A percentile compares a stretch with the other conserved stretches of the same genome.
phyloP scores from a whole-genome alignment of 2,329 filamentous ascomycete genomes.

The Periconia sp. region DNA sequence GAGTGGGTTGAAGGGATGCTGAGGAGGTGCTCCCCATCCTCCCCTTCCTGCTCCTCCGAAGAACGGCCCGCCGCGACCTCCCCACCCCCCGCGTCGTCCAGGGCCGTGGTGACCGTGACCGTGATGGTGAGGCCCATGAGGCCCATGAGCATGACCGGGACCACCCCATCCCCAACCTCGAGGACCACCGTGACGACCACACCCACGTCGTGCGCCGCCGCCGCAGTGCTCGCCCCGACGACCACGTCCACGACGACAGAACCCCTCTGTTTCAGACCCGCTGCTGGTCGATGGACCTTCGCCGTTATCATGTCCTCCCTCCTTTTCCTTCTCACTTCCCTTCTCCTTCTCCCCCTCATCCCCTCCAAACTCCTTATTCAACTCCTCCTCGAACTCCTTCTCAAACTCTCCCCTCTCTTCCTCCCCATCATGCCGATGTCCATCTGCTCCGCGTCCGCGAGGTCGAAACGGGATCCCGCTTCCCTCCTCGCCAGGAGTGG shows the following conservation, averaged over 20 bases:
- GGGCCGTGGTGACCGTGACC: conserved; percentile 7
- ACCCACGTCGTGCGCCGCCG: conserved; percentile 14
- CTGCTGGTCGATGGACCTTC: conserved; percentile 31
- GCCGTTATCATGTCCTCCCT: conserved; percentile 23
- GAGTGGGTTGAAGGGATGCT: conserved; percentile 21
- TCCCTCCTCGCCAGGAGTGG: too few relatives aligned
- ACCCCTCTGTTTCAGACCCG: conserved; percentile 29
- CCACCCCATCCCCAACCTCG: conserved; percentile 17
- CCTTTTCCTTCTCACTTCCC: conserved; percentile 10
- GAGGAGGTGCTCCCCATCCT: not conserved
- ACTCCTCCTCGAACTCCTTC: conserved; percentile 9
- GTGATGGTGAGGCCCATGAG: conserved; percentile 12
- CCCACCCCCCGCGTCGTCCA: conserved; percentile 26
- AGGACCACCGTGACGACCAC: conserved; percentile 10
- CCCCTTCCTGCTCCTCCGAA: not conserved
- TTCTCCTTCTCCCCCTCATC: conserved; percentile 19
- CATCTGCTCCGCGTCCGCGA: not conserved
- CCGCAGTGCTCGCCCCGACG: conserved; percentile 25
- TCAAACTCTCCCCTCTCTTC: conserved; percentile 8
- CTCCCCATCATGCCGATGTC: conserved; percentile 5
- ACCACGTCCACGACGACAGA: conserved; percentile 15
- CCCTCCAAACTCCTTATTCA: conserved; percentile 24
- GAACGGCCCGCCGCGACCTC: conserved; percentile 17
- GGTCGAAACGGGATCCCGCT: conserved; percentile 30
- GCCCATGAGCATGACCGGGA: conserved; percentile 3